Evolutionary conservation across 148 eudicot species (phyloP).

Genomic region (Silene latifolia): DNA sequence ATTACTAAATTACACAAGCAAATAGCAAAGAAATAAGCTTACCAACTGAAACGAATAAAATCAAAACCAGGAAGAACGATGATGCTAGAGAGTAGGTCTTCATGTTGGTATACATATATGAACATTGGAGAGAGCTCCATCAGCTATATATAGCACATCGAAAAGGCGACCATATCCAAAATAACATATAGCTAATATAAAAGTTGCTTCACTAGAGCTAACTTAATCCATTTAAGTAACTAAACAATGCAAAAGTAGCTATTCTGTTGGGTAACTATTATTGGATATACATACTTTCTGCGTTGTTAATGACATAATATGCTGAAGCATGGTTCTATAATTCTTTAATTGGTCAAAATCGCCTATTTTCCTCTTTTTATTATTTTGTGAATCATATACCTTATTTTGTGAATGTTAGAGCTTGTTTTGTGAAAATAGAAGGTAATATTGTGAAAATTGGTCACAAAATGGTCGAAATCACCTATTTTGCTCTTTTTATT

Average conservation of each 20-base stretch:
- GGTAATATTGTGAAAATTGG: too few relatives aligned
- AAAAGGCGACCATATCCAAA: slow-evolving; percentile 8
- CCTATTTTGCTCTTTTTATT: too few relatives aligned
- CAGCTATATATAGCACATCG: slow-evolving; percentile 29
- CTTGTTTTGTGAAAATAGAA: too few relatives aligned
- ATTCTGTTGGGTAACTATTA: slow-evolving; percentile 3
- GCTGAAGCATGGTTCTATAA: background rate
- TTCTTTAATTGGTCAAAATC: too few relatives aligned
- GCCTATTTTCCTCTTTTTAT: too few relatives aligned
- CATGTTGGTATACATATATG: slow-evolving; percentile 23
- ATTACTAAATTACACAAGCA: background rate
- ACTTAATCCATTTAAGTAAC: background rate
- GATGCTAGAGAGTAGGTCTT: slow-evolving; percentile 20
- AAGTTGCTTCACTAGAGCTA: background rate
- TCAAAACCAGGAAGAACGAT: slow-evolving; percentile 20
- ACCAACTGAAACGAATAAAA: slow-evolving; percentile 22
- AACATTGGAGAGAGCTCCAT: background rate
- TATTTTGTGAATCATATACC: too few relatives aligned
- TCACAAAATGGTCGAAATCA: too few relatives aligned
- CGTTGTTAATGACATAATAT: slow-evolving; percentile 8
- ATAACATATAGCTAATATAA: slow-evolving; percentile 9
- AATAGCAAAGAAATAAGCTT: background rate
- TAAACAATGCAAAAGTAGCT: slow-evolving; percentile 20
- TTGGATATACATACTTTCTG: slow-evolving; percentile 28
- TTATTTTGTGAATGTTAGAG: too few relatives aligned